phyloP scores from a whole-genome alignment of 352 stramenopile species.

The Globisporangium solare region DNA sequence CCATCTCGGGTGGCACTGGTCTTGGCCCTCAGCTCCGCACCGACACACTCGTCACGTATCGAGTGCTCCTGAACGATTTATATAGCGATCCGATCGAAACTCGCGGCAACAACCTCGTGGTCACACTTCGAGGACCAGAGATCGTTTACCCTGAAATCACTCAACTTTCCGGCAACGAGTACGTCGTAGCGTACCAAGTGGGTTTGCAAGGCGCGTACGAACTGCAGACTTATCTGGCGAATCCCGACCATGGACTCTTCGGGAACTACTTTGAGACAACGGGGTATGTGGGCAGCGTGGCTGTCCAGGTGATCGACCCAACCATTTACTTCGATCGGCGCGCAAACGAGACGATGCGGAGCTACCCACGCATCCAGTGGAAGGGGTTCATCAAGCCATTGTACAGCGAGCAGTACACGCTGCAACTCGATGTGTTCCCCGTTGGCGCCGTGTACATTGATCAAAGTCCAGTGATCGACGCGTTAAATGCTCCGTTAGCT shows the following conservation, averaged over 20 bases:
- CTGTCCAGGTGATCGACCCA: constrained; percentile 20
- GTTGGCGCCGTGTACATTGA: constrained; percentile 32
- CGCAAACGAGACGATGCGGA: constrained; percentile 29
- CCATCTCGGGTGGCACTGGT: constrained; percentile 19
- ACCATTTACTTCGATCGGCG: constrained; percentile 40
- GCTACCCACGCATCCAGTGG: constrained; percentile 41
- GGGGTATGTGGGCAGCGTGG: constrained; percentile 11
- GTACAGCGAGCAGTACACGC: constrained; percentile 39
- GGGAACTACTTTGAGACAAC: constrained; percentile 35
- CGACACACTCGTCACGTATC: constrained; percentile 21
- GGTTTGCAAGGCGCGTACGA: constrained; percentile 33
- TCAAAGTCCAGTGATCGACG: constrained; percentile 26
- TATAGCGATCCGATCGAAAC: constrained; percentile 37
- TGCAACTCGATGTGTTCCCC: constrained; percentile 23
- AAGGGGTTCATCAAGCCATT: constrained; percentile 33
- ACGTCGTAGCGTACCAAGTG: constrained; percentile 33
- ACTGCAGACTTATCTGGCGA: constrained; percentile 37
- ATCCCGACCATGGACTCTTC: constrained; percentile 20
- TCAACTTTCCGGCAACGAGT: constrained; percentile 35
- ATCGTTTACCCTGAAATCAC: constrained; percentile 21
- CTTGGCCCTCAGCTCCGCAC: constrained; percentile 26
- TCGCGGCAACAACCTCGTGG: constrained; percentile 33
- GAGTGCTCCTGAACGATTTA: constrained; percentile 32
- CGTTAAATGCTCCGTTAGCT: constrained; percentile 20
- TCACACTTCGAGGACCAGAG: constrained; percentile 27